These are phyloP conservation scores for Candida piceae DNA, from an alignment of 805 yeast genomes.

Conservation along the genomic window DNA sequence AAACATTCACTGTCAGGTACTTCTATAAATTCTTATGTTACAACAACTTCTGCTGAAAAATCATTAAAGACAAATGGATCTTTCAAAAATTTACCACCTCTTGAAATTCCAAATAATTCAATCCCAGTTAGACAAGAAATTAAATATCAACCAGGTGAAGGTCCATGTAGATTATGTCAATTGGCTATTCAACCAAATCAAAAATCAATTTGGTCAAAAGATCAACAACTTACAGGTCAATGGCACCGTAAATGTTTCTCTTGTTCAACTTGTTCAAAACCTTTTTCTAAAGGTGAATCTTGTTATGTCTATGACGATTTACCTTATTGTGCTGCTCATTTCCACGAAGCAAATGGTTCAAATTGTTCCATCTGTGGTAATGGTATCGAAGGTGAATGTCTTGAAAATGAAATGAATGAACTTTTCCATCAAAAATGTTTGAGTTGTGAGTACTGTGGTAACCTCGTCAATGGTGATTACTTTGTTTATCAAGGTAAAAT, in stretches of 20 bases:
- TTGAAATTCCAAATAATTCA: no score
- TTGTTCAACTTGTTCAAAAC: conserved; percentile 58
- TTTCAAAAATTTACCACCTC: no score
- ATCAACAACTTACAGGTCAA: conserved; percentile 80
- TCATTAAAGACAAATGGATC: no score
- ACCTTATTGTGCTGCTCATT: conserved; percentile 79
- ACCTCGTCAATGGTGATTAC: conserved; percentile 49
- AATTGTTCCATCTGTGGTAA: conserved; percentile 62
- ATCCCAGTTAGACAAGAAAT: no score
- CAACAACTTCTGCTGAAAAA: no score
- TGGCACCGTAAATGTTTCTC: conserved; percentile 90
- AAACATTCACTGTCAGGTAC: no score
- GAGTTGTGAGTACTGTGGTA: conserved; percentile 57
- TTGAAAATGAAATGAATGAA: conserved; percentile 66
- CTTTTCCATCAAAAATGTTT: conserved; percentile 77
- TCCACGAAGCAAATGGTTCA: conserved; percentile 71
- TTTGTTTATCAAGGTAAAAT: conserved; percentile 43
- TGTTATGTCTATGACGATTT: conserved; percentile 74
- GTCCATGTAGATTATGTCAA: conserved; percentile 78
- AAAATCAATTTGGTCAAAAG: conserved; percentile 78
- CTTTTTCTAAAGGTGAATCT: conserved; percentile 54
- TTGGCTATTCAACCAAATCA: conserved; percentile 40
- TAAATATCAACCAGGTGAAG: conserved; percentile 54
- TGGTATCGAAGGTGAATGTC: conserved; percentile 89
- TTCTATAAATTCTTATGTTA: no score